These are phyloP conservation scores for Penicillium paradoxum DNA, from an alignment of 495 filamentous ascomycete species.

Conservation along the genomic window DNA sequence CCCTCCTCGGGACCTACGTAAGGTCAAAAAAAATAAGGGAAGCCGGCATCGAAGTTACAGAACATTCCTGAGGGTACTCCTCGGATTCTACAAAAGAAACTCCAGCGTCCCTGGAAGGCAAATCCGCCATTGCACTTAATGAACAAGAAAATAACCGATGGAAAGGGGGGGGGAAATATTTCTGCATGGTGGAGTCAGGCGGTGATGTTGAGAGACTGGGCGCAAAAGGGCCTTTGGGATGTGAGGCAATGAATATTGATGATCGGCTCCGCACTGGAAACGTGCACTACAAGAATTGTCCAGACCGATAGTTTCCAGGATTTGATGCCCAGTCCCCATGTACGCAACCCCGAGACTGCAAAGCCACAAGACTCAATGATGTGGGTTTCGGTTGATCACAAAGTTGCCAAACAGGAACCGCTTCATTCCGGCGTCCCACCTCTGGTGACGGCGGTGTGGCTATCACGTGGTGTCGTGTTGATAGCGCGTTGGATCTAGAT, in stretches of 20 bases:
- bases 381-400: slow-evolving; percentile 24
- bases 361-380: slow-evolving; percentile 18
- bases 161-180: slow-evolving; percentile 4
- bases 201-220: slow-evolving; percentile 5
- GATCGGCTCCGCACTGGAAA: slow-evolving; percentile 14
- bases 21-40: slow-evolving; percentile 18
- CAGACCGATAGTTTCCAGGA: neutral
- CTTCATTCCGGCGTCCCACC: slow-evolving; percentile 19
- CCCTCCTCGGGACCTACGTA: slow-evolving; percentile 28
- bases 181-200: slow-evolving; percentile 8
- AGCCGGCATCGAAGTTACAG: slow-evolving; percentile 2
- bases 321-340: neutral
- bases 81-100: neutral
- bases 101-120: neutral
- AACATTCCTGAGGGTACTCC: slow-evolving; percentile 8
- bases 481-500: slow-evolving; percentile 20
- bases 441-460: slow-evolving; percentile 19
- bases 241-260: slow-evolving; percentile 2
- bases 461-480: slow-evolving; percentile 27
- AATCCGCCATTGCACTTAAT: neutral
- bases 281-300: neutral
- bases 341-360: neutral
- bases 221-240: neutral
- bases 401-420: slow-evolving; percentile 25
- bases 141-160: neutral